Percentiles rank a stretch among this genome's conserved stretches.
These are phyloP conservation scores for Lophium mytilinum DNA, from an alignment of 495 filamentous ascomycete species.

Conservation along the genomic window DNA sequence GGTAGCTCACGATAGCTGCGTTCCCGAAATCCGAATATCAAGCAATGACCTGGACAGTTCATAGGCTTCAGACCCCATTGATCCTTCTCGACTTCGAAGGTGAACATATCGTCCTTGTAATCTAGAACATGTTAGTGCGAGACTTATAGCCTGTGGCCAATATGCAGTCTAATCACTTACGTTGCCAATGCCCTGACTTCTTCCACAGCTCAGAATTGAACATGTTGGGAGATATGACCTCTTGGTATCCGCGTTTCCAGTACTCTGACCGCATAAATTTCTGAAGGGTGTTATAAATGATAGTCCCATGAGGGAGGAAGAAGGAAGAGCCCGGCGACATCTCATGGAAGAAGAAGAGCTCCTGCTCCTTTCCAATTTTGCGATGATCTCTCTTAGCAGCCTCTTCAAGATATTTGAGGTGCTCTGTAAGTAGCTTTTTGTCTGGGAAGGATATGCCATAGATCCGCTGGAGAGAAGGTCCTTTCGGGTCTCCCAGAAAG, in stretches of 20 bases:
- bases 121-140: conserved; percentile 34
- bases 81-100: conserved; percentile 82
- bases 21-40: conserved; percentile 69
- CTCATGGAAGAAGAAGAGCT: conserved; percentile 95
- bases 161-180: no score
- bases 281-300: conserved; percentile 84
- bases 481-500: conserved; percentile 85
- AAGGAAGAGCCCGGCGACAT: conserved; percentile 86
- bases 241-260: conserved; percentile 87
- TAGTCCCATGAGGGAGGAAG: conserved; percentile 84
- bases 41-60: conserved; percentile 90
- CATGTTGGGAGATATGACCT: conserved; percentile 95
- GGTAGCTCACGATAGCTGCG: conserved; percentile 84
- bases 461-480: conserved; percentile 91
- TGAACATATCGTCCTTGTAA: conserved; percentile 97
- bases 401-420: conserved; percentile 89
- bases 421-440: conserved; percentile 84
- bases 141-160: no score
- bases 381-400: conserved; percentile 92
- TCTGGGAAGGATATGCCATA: conserved; percentile 96
- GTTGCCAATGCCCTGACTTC: conserved; percentile 22
- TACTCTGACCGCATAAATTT: conserved; percentile 76
- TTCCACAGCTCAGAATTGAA: conserved; percentile 89
- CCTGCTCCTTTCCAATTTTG: conserved; percentile 84
- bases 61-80: conserved; percentile 87